Base-by-base conservation (phyloP, 2,329 filamentous ascomycete species). In the Chrysosporium keratinophilum region DNA sequence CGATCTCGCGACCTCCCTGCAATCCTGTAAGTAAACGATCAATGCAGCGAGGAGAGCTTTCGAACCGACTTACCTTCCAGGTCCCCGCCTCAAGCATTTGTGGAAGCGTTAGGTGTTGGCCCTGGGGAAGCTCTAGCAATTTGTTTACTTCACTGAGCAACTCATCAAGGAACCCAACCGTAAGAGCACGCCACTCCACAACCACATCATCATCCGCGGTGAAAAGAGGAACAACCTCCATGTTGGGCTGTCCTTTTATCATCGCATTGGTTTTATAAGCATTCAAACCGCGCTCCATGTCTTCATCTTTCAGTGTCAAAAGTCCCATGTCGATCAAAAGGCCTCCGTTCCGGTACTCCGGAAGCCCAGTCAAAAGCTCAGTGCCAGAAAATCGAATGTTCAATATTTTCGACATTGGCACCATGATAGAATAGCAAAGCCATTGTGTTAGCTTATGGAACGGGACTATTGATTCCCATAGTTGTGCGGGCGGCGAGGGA, bases 401-500 rank as follows among this genome's bases (percentile, higher is more conserved):
- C 62, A 95, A 81, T 19, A 95, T 70, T 59, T 82, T 86, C 54
- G 84, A 81, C 84, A 95, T 94, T 0, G 89, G 89, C 20, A 89
- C 84, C 87, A 94, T 94, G 54, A 96, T 79, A 1, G 88, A 95
- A 71, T 95, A 95, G 48, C 86, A 88, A 54, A 96, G 83, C 90
- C 90, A 96, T 69, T 95, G 89, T 0, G 89, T 94, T 35, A 95
- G 78, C 71, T 95, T 95, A 75, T 96, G 90, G 74, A 95, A 95
- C 0, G 89, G 89, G 10, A 91, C 80, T 62, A 94, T 91, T 61
- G 78, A 84, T 66, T 91, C 86, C 85, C 85, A 88, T 0, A 82
- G 77, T 59, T 82, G 75, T 5, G 79, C 79, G 60, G 83, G 76
- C 68, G 85, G 82, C 1, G 74, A 72, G 44, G 77, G 23, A 0